Conservation (phyloP, 2,329 filamentous ascomycete genomes). For the Cordyceps militaris region DNA sequence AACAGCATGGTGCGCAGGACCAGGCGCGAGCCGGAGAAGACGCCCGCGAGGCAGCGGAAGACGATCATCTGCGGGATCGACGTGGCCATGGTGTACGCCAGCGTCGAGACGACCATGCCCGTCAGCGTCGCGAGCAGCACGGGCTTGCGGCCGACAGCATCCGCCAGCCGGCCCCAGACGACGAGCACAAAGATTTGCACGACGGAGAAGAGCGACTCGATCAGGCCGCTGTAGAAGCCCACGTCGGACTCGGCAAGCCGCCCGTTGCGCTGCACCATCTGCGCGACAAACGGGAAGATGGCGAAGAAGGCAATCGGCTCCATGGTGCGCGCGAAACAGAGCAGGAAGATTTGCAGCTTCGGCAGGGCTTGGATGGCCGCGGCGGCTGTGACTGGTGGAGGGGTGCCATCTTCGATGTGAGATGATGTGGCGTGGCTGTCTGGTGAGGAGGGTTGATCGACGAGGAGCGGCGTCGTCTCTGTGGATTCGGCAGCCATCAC, state of each 20-base stretch:
- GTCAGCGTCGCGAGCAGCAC: constrained; percentile 59
- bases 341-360: constrained; percentile 56
- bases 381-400: background rate
- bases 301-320: constrained; percentile 76
- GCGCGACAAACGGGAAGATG: constrained; percentile 73
- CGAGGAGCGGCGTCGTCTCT: background rate
- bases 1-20: constrained; percentile 71
- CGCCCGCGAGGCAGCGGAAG: constrained; percentile 63
- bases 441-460: background rate
- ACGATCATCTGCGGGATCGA: constrained; percentile 69
- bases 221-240: constrained; percentile 72
- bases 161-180: constrained; percentile 56
- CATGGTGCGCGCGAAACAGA: constrained; percentile 66
- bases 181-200: constrained; percentile 74
- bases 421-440: background rate
- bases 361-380: constrained; percentile 40
- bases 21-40: constrained; percentile 68
- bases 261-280: constrained; percentile 67
- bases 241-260: constrained; percentile 55
- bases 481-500: background rate
- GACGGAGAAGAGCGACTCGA: constrained; percentile 65
- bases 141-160: constrained; percentile 65
- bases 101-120: constrained; percentile 54
- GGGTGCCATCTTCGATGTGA: background rate
- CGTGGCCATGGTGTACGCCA: constrained; percentile 60